Percentiles rank a stretch among this genome's conserved stretches.
These are phyloP conservation scores for Phytophthora podocarpi DNA, from an alignment of 352 stramenopile species.

Conservation along the genomic window DNA sequence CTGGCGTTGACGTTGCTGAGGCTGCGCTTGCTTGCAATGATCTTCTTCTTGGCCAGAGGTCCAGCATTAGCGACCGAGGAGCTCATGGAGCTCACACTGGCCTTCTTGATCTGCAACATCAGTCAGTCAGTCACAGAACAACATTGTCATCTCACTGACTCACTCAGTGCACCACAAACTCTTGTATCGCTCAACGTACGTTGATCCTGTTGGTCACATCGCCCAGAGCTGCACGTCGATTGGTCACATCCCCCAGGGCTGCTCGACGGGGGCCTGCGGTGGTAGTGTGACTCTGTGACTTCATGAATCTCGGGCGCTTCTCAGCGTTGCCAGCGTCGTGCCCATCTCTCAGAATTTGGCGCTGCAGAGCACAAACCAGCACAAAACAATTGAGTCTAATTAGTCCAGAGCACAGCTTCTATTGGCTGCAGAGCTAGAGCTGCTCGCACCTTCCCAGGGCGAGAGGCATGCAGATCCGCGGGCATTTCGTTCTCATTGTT, in stretches of 20 bases:
- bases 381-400: conserved; percentile 4
- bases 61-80: conserved; percentile 23
- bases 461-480: conserved; percentile 37
- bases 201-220: conserved; percentile 82
- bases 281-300: conserved; percentile 37
- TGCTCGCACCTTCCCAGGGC: conserved; percentile 52
- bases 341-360: conserved; percentile 45
- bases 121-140: conserved; percentile 4
- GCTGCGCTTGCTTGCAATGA: conserved; percentile 46
- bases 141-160: neutral
- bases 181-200: conserved; percentile 33
- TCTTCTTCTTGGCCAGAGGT: conserved; percentile 55
- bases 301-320: conserved; percentile 63
- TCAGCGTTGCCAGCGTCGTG: conserved; percentile 57
- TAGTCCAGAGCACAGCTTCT: neutral
- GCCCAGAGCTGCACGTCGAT: conserved; percentile 57
- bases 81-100: conserved; percentile 45
- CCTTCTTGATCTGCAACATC: conserved; percentile 60
- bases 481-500: conserved; percentile 85
- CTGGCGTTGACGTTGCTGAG: conserved; percentile 33
- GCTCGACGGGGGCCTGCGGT: conserved; percentile 23
- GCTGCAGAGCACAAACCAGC: conserved; percentile 27
- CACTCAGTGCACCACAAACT: neutral
- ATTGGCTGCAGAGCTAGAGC: neutral
- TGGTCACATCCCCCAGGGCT: conserved; percentile 71